Conservation (phyloP, 1,284 basidiomycete species). For the Rhodotorula sp. region DNA sequence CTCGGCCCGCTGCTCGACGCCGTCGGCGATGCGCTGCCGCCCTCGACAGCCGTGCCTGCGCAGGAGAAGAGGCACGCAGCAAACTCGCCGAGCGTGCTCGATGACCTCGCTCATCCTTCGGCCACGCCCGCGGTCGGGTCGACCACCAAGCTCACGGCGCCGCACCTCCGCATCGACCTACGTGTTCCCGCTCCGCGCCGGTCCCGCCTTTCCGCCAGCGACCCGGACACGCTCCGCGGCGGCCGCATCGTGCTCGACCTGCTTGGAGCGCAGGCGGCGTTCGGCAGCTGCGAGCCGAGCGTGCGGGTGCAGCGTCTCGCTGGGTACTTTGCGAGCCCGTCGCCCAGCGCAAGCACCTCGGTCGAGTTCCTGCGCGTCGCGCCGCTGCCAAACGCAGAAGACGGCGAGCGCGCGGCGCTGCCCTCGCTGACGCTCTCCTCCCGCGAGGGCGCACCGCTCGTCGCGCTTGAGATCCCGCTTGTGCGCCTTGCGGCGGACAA, state of each 20-base stretch:
- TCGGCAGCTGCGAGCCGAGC: not conserved
- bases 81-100: not conserved
- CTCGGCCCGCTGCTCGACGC: slow-evolving; percentile 53
- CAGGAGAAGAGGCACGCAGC: not conserved
- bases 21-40: slow-evolving; percentile 40
- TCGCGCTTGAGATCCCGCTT: slow-evolving; percentile 6
- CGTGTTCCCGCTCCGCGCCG: slow-evolving; percentile 51
- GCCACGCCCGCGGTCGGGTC: slow-evolving; percentile 21
- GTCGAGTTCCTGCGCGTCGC: not conserved
- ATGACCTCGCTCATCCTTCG: not conserved
- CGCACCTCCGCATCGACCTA: slow-evolving; percentile 49
- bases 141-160: not conserved
- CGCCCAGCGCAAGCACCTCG: not conserved
- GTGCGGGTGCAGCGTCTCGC: not conserved
- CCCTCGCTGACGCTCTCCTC: slow-evolving; percentile 3
- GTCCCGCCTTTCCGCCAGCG: not conserved
- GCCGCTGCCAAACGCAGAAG: not conserved
- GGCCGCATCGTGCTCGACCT: slow-evolving; percentile 53
- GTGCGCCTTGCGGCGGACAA: slow-evolving; percentile 67
- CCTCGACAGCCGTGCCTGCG: not conserved
- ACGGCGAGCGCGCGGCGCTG: not conserved
- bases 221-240: slow-evolving; percentile 43
- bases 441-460: not conserved
- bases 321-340: not conserved
- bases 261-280: not conserved